These are phyloP conservation scores for Lagenidium giganteum DNA, from an alignment of 352 stramenopile species.

Conservation along the genomic window DNA sequence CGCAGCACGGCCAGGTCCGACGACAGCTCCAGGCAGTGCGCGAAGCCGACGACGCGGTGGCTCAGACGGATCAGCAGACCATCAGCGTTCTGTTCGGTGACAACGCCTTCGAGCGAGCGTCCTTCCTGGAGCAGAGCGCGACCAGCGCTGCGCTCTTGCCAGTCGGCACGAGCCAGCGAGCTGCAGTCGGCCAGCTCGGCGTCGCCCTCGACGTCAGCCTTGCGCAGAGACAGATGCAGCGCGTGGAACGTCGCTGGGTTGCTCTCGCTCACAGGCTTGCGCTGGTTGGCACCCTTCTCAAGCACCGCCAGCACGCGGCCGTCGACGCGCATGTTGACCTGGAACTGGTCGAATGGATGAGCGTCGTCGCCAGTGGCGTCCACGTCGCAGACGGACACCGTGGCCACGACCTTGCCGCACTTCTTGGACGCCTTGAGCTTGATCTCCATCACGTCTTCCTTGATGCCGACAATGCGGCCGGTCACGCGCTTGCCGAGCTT, in stretches of 20 bases:
- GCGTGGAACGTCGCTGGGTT: slow-evolving; percentile 58
- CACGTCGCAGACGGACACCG: slow-evolving; percentile 68
- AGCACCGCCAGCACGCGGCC: slow-evolving; percentile 45
- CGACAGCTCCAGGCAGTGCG: slow-evolving; percentile 52
- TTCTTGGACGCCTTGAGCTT: slow-evolving; percentile 53
- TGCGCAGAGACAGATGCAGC: slow-evolving; percentile 45
- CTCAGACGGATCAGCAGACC: slow-evolving; percentile 44
- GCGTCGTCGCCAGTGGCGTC: slow-evolving; percentile 29
- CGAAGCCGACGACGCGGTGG: slow-evolving; percentile 38
- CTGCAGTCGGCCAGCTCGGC: slow-evolving; percentile 23
- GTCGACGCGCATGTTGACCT: slow-evolving; percentile 40
- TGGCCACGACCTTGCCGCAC: slow-evolving; percentile 45
- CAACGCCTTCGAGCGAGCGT: slow-evolving; percentile 39
- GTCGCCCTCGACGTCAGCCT: slow-evolving; percentile 26
- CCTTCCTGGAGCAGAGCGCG: slow-evolving; percentile 43
- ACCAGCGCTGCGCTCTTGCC: slow-evolving; percentile 44
- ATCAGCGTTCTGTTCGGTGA: slow-evolving; percentile 36
- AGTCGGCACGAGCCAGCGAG: slow-evolving; percentile 63
- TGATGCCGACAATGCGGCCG: slow-evolving; percentile 52
- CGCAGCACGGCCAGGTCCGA: slow-evolving; percentile 34
- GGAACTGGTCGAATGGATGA: slow-evolving; percentile 70
- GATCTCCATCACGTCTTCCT: slow-evolving; percentile 64
- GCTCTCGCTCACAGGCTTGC: slow-evolving; percentile 51
- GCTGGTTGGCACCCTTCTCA: slow-evolving; percentile 63
- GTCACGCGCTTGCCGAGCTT: slow-evolving; percentile 43